These are phyloP conservation scores for Thalassiosira livingstoniorum DNA, from an alignment of 352 stramenopile genomes.

Conservation along the genomic window DNA sequence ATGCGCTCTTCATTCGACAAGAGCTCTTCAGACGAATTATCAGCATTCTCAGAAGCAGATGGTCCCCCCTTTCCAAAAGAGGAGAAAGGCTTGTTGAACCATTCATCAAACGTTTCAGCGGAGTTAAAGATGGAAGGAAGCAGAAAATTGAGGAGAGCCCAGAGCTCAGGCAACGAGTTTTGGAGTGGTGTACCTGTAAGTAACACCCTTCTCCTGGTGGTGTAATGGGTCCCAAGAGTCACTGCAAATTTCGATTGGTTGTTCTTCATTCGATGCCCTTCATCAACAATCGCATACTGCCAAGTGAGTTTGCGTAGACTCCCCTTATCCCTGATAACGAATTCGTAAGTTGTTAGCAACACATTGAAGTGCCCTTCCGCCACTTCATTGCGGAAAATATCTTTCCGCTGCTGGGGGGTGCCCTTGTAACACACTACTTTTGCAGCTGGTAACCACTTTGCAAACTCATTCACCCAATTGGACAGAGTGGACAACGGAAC, in stretches of 20 bases:
- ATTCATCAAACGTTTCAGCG: constrained; percentile 97
- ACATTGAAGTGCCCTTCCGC: constrained; percentile 95
- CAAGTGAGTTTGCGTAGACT: constrained; percentile 95
- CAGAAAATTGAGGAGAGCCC: constrained; percentile 97
- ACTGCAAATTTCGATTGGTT: constrained; percentile 93
- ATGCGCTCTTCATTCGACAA: constrained; percentile 88
- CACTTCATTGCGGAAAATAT: constrained; percentile 90
- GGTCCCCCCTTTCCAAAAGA: constrained; percentile 71
- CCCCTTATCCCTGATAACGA: constrained; percentile 97
- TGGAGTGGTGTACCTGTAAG: constrained; percentile 95
- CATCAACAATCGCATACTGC: constrained; percentile 98
- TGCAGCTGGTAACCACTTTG: constrained; percentile 89
- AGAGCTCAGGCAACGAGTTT: constrained; percentile 98
- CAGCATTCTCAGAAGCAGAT: constrained; percentile 36
- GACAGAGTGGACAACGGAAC: constrained; percentile 97
- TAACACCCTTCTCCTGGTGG: constrained; percentile 86
- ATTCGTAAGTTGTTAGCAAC: constrained; percentile 98
- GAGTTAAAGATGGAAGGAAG: constrained; percentile 97
- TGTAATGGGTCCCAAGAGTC: constrained; percentile 86
- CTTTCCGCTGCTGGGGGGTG: constrained; percentile 92
- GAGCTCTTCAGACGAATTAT: constrained; percentile 63
- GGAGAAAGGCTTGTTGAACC: constrained; percentile 87
- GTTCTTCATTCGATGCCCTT: constrained; percentile 99
- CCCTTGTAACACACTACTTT: constrained; percentile 87
- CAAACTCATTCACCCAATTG: constrained; percentile 99